phyloP scores from a whole-genome alignment of 306 rosid genomes.

The Delonix regia region DNA sequence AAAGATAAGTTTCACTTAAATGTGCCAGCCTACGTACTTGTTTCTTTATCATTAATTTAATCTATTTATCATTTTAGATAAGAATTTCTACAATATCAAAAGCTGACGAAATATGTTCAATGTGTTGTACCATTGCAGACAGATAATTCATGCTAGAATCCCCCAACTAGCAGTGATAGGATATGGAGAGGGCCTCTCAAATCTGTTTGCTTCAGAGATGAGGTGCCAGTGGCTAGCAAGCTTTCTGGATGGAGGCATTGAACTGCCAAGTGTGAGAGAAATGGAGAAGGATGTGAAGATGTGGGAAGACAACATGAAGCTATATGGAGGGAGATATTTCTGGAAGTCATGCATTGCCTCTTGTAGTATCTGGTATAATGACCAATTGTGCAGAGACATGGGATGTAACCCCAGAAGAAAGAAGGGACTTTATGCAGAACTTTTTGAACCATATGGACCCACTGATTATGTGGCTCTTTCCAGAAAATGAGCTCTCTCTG shows the following conservation, averaged over 20 bases:
- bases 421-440: slow-evolving; percentile 34
- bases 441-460: slow-evolving; percentile 51
- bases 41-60: too few relatives aligned
- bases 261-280: slow-evolving; percentile 49
- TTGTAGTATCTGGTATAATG: slow-evolving; percentile 46
- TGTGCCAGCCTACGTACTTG: too few relatives aligned
- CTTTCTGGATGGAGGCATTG: slow-evolving; percentile 46
- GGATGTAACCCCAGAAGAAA: slow-evolving; percentile 50
- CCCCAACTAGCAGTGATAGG: slow-evolving; percentile 54
- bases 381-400: slow-evolving; percentile 57
- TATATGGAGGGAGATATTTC: slow-evolving; percentile 23
- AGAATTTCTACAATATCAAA: too few relatives aligned
- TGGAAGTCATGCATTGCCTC: slow-evolving; percentile 42
- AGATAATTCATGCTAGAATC: slow-evolving; percentile 47
- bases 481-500: background rate
- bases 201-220: slow-evolving; percentile 40
- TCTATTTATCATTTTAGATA: too few relatives aligned
- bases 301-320: slow-evolving; percentile 49
- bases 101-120: background rate
- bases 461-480: slow-evolving; percentile 46
- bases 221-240: slow-evolving; percentile 51
- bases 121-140: slow-evolving; percentile 28
- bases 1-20: too few relatives aligned
- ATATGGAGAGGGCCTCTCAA: slow-evolving; percentile 44
- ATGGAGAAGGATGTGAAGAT: slow-evolving; percentile 48